These are phyloP conservation scores for Gymnopilus dilepis DNA, from an alignment of 768 basidiomycete species.

Conservation along the genomic window DNA sequence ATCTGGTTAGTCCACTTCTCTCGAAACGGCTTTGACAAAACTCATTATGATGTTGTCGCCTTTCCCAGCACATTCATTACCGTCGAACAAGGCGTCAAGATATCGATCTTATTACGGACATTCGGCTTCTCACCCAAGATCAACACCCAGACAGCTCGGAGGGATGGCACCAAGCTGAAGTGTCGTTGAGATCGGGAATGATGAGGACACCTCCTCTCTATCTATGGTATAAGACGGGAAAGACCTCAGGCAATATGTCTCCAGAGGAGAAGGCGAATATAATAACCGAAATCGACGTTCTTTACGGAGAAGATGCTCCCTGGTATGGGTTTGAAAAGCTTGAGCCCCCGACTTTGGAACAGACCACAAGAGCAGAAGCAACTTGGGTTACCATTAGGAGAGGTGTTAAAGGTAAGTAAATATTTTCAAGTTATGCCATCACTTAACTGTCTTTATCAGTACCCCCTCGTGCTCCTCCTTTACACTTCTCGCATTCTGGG, in stretches of 20 bases:
- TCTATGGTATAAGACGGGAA: slow-evolving; percentile 81
- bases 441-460: slow-evolving; percentile 42
- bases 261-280: slow-evolving; percentile 60
- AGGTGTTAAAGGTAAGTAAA: slow-evolving; percentile 71
- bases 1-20: slow-evolving; percentile 47
- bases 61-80: slow-evolving; percentile 71
- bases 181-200: slow-evolving; percentile 70
- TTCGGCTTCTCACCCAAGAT: slow-evolving; percentile 65
- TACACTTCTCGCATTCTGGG: slow-evolving; percentile 84
- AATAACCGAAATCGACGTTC: slow-evolving; percentile 91
- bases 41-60: not conserved
- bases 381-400: slow-evolving; percentile 72
- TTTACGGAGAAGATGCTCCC: slow-evolving; percentile 82
- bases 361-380: slow-evolving; percentile 47
- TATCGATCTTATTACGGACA: slow-evolving; percentile 76
- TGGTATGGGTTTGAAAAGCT: slow-evolving; percentile 89
- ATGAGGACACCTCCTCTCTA: slow-evolving; percentile 59
- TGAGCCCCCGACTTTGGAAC: slow-evolving; percentile 59
- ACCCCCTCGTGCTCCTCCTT: slow-evolving; percentile 71
- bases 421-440: slow-evolving; percentile 2
- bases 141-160: slow-evolving; percentile 53
- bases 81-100: slow-evolving; percentile 85
- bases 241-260: slow-evolving; percentile 66
- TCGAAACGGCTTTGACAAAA: not conserved
- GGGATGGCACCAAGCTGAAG: slow-evolving; percentile 67